phyloP scores from a whole-genome alignment of 78 protist genomes.

The Creolimax fragrantissima region DNA sequence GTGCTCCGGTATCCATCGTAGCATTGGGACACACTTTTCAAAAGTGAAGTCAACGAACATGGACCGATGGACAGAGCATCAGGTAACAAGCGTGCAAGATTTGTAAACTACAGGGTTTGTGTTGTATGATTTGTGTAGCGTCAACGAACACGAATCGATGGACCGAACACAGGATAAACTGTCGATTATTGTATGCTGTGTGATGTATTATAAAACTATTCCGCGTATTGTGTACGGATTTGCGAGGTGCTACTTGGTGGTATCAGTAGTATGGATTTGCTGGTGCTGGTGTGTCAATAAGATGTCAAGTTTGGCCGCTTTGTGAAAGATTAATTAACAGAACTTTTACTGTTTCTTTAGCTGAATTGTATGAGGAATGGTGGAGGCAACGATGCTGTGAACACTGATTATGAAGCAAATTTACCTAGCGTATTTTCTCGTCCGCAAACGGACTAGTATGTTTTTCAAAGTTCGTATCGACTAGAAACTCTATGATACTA shows the following conservation, averaged over 20 bases:
- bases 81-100: not conserved
- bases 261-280: not conserved
- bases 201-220: not conserved
- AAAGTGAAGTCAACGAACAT: constrained; percentile 57
- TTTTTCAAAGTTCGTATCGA: no score
- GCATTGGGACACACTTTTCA: constrained; percentile 78
- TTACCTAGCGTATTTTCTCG: not conserved
- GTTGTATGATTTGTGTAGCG: no score
- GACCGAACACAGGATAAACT: not conserved
- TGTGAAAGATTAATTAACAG: no score
- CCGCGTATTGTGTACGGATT: not conserved
- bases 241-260: no score
- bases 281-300: not conserved
- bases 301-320: not conserved
- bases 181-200: not conserved
- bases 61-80: constrained; percentile 16
- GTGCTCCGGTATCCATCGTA: constrained; percentile 81
- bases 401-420: not conserved
- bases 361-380: not conserved
- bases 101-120: not conserved
- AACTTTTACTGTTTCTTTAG: not conserved
- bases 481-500: no score
- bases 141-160: not conserved
- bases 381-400: not conserved
- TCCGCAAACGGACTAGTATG: not conserved